Evolutionary conservation across 2,329 filamentous ascomycete species (phyloP), one percentile per base, ranked within the genome.

Genomic region (Pyrenochaeta sp.): DNA sequence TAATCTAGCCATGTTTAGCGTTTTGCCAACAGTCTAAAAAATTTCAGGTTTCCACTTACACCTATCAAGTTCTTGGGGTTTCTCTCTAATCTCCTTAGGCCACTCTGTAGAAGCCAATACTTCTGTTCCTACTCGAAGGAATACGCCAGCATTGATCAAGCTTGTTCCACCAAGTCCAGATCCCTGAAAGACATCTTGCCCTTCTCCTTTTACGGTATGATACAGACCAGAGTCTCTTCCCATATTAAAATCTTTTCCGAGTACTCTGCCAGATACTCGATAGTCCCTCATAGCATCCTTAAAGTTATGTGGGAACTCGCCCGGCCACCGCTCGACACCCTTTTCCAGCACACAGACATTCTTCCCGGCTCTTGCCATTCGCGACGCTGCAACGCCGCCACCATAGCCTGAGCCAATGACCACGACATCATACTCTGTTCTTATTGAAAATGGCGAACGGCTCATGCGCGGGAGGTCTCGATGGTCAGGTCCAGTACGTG

Each of bases 391-490:
- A 14, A 88, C 81, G 17, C 79, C 81, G 26, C 83, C 85, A 17
- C 86, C 86, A 63, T 88, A 89, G 1, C 86, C 86, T 7, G 84
- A 87, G 1, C 86, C 85, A 44, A 88, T 81, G 20, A 88, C 82
- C 8, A 89, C 78, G 26, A 81, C 81, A 67, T 88, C 85, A 54
- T 89, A 88, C 6, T 72, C 71, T 41, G 73, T 71, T 18, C 78
- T 75, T 61, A 87, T 78, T 8, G 40, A 19, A 13, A 38, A 21
- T 27, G 28, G 7, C 23, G 23, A 35, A 14, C 17, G 36, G 31
- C 41, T 39, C 11, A 23, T 24, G 6, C 24, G 39, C n/a, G 40
- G 36, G 21, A 18, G n/a, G n/a, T n/a, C n/a, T n/a, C n/a, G n/a
- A n/a, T n/a, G n/a, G n/a, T n/a, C n/a, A n/a, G n/a, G 7, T 24